A percentile compares a stretch with the other conserved stretches of the same genome.
Conservation (phyloP, 1,139 yeast species). For the Lodderomyces pseudojiufengensis region DNA sequence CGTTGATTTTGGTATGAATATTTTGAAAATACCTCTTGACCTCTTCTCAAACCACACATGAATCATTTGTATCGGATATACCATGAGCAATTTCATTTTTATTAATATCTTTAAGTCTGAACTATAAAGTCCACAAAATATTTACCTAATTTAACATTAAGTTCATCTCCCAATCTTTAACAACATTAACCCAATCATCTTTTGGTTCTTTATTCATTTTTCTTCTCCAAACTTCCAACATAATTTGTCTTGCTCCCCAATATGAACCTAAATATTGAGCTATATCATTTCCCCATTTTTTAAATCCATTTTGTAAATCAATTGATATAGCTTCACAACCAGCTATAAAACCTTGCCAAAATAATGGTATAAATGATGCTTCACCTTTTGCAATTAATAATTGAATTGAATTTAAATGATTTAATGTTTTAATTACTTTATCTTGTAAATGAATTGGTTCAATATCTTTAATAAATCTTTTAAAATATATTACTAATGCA, state of each 20-base stretch:
- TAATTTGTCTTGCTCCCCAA: slow-evolving; percentile 81
- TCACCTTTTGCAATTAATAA: slow-evolving; percentile 49
- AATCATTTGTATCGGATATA: no score
- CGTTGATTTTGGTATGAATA: no score
- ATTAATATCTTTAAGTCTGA: no score
- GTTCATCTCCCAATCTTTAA: slow-evolving; percentile 82
- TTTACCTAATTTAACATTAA: slow-evolving; percentile 67
- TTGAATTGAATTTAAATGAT: slow-evolving; percentile 64
- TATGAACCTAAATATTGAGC: slow-evolving; percentile 77
- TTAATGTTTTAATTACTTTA: slow-evolving; percentile 57
- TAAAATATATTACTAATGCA: slow-evolving; percentile 71
- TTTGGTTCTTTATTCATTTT: slow-evolving; percentile 54
- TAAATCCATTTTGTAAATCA: slow-evolving; percentile 61
- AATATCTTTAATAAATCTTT: slow-evolving; percentile 57
- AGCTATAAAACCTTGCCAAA: slow-evolving; percentile 89
- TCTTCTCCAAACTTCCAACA: slow-evolving; percentile 85
- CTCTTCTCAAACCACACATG: no score
- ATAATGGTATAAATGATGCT: slow-evolving; percentile 66
- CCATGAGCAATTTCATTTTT: no score
- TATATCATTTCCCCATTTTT: slow-evolving; percentile 77
- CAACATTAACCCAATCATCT: slow-evolving; percentile 76
- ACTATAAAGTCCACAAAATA: no score
- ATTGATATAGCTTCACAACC: slow-evolving; percentile 74
- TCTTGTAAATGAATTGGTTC: slow-evolving; percentile 53
- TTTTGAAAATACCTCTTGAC: no score